Evolutionary conservation across 805 yeast species (phyloP), one percentile per base, ranked within the genome.

Genomic region (Ogataea trehalophila): DNA sequence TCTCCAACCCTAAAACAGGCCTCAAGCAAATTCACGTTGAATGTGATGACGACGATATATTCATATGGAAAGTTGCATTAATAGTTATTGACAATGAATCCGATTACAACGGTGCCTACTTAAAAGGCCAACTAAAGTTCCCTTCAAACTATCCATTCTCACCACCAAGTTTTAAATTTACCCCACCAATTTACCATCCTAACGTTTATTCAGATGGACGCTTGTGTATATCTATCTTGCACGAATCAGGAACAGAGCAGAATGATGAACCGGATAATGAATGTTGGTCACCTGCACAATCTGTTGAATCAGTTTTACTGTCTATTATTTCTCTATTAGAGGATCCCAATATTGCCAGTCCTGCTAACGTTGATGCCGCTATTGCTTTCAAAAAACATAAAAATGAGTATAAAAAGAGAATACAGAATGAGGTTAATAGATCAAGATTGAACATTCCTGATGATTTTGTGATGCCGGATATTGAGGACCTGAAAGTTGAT

Each of bases 291-390:
- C 96, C 92, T 2, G 95, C 87, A 2, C 97, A 92, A 72, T 84
- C 91, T 15, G 98, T 89, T 6, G 97, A 92, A 69, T 75, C 87
- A 33, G 97, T 92, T n/a, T 77, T 92, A 60, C 83, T 94, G 42
- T 87, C 96, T 29, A 91, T 92, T 54, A 85, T 94, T 33, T 88
- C 97, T 6, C 74, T 92, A 46, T 76, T 92, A 58, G 96, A 91
- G 60, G 98, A 92, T 66, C 99, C 99, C 42, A 92, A 92, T 70
- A 84, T 88, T 45, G 80, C 83, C 48, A 86, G 96, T 6, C 98
- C 99, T 13, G 99, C 99, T 5, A 92, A 92, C 66, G 91, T 94
- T 41, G 98, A 92, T 65, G 99, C 99, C 8, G 89, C 96, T n/a
- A 87, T 92, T 34, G 89, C 87, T 57, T 91, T 88, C 78, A 77